Conservation (phyloP, 2,329 filamentous ascomycete genomes). For the Xylariaceae sp. region DNA sequence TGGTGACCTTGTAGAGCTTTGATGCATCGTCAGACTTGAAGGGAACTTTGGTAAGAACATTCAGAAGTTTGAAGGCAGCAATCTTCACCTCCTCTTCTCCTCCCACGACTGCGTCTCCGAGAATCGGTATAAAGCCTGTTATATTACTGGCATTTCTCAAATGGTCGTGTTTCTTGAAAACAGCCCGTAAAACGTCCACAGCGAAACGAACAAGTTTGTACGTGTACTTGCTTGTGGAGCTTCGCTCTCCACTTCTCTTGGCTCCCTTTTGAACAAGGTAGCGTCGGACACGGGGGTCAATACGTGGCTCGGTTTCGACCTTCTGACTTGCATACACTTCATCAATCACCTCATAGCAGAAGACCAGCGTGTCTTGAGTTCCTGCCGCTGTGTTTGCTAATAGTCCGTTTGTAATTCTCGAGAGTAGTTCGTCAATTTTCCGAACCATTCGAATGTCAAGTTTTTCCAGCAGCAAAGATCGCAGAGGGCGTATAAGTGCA, state of each 20-base stretch:
- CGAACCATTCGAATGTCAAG: conserved; percentile 77
- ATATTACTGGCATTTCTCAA: conserved; percentile 78
- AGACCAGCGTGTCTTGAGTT: conserved; percentile 79
- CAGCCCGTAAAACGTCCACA: conserved; percentile 77
- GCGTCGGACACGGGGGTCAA: conserved; percentile 61
- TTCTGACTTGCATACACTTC: conserved; percentile 69
- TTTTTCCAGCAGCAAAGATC: conserved; percentile 75
- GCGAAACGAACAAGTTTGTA: conserved; percentile 88
- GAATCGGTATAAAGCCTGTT: conserved; percentile 78
- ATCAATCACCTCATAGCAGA: conserved; percentile 92
- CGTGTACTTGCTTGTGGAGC: conserved; percentile 70
- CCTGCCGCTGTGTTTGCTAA: conserved; percentile 75
- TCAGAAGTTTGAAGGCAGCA: conserved; percentile 79
- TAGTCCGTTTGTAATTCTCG: conserved; percentile 77
- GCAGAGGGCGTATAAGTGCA: conserved; percentile 73
- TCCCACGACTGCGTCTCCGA: conserved; percentile 80
- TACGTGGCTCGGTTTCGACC: conserved; percentile 47
- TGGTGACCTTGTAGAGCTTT: conserved; percentile 68
- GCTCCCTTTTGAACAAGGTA: conserved; percentile 79
- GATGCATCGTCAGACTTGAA: conserved; percentile 65
- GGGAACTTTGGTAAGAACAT: conserved; percentile 79
- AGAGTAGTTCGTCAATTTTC: conserved; percentile 86
- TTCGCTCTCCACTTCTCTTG: conserved; percentile 68
- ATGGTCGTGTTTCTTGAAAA: conserved; percentile 81
- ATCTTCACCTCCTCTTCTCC: conserved; percentile 91